Base-by-base conservation (phyloP, 2,329 filamentous ascomycete genomes). In the Cadophora luteo-olivacea region DNA sequence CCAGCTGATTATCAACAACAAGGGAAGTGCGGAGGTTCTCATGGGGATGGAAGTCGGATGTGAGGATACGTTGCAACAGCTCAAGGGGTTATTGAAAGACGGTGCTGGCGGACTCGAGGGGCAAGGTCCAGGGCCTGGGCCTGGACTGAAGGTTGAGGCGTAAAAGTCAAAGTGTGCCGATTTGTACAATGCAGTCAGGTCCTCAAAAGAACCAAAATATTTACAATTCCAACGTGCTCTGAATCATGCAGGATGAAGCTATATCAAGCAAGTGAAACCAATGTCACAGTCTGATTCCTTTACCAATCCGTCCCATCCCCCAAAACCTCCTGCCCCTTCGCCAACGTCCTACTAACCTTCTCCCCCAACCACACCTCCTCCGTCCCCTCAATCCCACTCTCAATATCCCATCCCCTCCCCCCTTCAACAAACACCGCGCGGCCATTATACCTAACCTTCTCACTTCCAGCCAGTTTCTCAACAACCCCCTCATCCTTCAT, bases 351-450 rank as follows among this genome's bases (percentile, higher is more conserved):
- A 58, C 51, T 58, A 19, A 66, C 60, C 52, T 68, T 51, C 66
- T 68, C 54, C 9, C 71, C 70, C 22, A 72, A 36, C 70, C 70
- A 72, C n/a, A 52, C 7, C 52, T 57, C 36, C 48, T 69, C 49
- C 7, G 61, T 68, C 57, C 45, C 41, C 45, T 68, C 41, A 61
- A 73, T 58, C 3, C 67, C 67, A 49, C 66, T 62, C n/a, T 73
- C 70, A 54, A 72, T 58, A 62, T 72, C 68, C 69, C 69, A 70
- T 0, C 67, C 69, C 22, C 67, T 55, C 11, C 66, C 63, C 4
- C 71, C 70, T 16, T 72, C 79, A 9, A 84, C 80, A 70, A 86
- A 85, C 14, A 89, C 80, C 29, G 85, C 75, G 58, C 88, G 81
- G 0, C 84, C 86, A 64, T 86, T 80, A 54, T 32, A 54, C 51